Evolutionary conservation across 2,329 filamentous ascomycete species (phyloP).

Genomic region (Pseudonectria buxi): DNA sequence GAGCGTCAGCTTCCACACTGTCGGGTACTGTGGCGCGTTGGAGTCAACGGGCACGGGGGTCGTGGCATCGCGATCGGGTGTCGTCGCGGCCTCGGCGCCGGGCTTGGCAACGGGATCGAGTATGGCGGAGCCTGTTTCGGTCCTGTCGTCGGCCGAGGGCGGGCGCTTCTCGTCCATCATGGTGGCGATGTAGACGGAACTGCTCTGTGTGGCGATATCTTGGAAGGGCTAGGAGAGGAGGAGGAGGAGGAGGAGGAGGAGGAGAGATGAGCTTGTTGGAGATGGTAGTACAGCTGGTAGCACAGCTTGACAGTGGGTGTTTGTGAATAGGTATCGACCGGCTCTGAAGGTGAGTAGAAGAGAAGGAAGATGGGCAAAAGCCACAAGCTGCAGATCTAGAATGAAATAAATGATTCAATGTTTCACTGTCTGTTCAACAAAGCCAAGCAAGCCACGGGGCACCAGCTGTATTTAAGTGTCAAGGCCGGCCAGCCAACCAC

Average conservation of each 20-base stretch:
- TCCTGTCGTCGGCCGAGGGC: conserved; percentile 25
- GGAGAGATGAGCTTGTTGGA: background rate
- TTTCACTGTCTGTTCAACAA: too few species aligned
- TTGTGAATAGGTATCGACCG: too few species aligned
- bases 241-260: background rate
- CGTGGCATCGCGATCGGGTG: conserved; percentile 10
- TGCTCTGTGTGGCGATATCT: conserved; percentile 6
- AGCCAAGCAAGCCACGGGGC: background rate
- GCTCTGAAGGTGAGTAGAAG: too few species aligned
- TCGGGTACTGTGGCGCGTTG: conserved; percentile 30
- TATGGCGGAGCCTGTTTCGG: conserved; percentile 23
- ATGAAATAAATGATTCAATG: too few species aligned
- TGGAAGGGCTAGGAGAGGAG: background rate
- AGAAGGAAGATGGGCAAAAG: too few species aligned
- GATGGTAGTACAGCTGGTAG: background rate
- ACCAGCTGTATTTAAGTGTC: too few species aligned
- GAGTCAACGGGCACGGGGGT: conserved; percentile 1
- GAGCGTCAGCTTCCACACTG: conserved; percentile 31
- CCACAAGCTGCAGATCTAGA: background rate
- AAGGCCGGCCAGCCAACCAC: too few species aligned
- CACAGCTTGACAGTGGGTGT: too few species aligned
- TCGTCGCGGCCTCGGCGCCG: conserved; percentile 3
- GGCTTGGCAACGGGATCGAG: conserved; percentile 8
- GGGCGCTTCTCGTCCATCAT: conserved; percentile 18
- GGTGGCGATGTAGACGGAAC: conserved; percentile 9